Evolutionary conservation across 139 green algal genomes (phyloP), one percentile per base, ranked within the genome.

Genomic region (Yamagishiella unicocca): DNA sequence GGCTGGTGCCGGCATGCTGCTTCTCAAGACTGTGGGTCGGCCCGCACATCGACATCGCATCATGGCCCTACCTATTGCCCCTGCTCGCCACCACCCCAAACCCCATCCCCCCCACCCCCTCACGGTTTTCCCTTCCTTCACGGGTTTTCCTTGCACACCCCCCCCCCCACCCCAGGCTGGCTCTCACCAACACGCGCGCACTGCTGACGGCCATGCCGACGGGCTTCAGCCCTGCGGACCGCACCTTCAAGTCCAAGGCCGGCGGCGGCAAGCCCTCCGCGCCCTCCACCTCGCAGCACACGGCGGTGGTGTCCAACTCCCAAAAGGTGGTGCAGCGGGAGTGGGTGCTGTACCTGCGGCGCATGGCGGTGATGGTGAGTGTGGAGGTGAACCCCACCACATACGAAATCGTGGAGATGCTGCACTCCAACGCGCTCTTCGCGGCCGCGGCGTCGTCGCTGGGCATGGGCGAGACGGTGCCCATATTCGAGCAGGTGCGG

Each of bases 351-450:
- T 87, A 45, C 46, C 31, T 79, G 45, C 12, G 81, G 2, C 29
- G 29, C 6, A 66, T 87, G 62, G 50, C 81, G 4, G 66, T 9
- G 24, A 9, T 7, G 9, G 74, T 87, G 33, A 55, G 35, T 14
- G 81, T 87, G 45, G 14, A 79, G 66, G 8, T 87, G 19, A 27
- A 87, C 45, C 38, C n/a, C 7, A 1, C 0, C 55, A 66, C 61
- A 25, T 46, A 89, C 73, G 64, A 53, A 31, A 31, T 66, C 19
- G 73, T 86, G 73, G 84, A 82, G 64, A 73, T 89, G 84, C 64
- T 67, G 4, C 46, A 43, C 1, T 19, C 22, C 7, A 73, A 58
- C 22, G 35, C 55, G 2, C 50, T 89, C 8, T 5, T 68, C 0
- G 45, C 61, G 21, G 46, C 54, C 37, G 70, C 75, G 12, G 75